These are phyloP conservation scores for Afroboletus lepidellus DNA, from an alignment of 1,284 basidiomycete genomes.

Conservation along the genomic window DNA sequence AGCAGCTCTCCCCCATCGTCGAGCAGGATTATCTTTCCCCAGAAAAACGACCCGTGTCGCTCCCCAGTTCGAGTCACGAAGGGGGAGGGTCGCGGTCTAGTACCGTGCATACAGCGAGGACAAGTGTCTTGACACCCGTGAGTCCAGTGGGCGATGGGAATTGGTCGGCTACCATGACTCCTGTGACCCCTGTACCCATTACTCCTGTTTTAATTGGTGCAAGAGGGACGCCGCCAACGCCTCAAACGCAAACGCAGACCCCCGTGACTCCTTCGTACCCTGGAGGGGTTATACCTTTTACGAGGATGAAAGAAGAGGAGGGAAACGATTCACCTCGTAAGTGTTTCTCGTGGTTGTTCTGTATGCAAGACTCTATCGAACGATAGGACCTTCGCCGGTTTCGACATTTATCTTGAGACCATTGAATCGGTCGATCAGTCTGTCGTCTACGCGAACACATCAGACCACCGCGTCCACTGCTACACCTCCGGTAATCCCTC, in stretches of 20 bases:
- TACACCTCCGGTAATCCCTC: slow-evolving; percentile 49
- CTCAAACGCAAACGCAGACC: slow-evolving; percentile 20
- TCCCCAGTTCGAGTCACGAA: slow-evolving; percentile 32
- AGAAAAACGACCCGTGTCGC: slow-evolving; percentile 34
- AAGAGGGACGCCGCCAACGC: slow-evolving; percentile 14
- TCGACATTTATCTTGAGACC: slow-evolving; percentile 35
- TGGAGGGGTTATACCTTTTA: slow-evolving; percentile 22
- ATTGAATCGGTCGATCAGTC: slow-evolving; percentile 34
- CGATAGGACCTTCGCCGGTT: slow-evolving; percentile 33
- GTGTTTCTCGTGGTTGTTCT: slow-evolving; percentile 4
- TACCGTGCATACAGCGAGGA: slow-evolving; percentile 26
- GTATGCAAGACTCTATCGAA: background rate
- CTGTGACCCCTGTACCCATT: slow-evolving; percentile 30
- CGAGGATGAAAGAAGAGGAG: slow-evolving; percentile 31
- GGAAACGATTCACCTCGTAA: slow-evolving; percentile 31
- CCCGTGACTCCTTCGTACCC: slow-evolving; percentile 26
- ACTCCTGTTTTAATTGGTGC: slow-evolving; percentile 23
- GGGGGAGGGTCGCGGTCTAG: slow-evolving; percentile 26
- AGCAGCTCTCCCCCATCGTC: slow-evolving; percentile 53
- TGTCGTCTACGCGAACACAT: slow-evolving; percentile 55
- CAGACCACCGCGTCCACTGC: slow-evolving; percentile 40
- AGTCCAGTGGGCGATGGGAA: slow-evolving; percentile 21
- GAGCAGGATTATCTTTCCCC: slow-evolving; percentile 58
- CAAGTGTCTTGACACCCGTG: slow-evolving; percentile 28
- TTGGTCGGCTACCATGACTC: slow-evolving; percentile 26